Evolutionary conservation across 805 yeast species (phyloP), one percentile per base, ranked within the genome.

Genomic region (Starmerella bombi): DNA sequence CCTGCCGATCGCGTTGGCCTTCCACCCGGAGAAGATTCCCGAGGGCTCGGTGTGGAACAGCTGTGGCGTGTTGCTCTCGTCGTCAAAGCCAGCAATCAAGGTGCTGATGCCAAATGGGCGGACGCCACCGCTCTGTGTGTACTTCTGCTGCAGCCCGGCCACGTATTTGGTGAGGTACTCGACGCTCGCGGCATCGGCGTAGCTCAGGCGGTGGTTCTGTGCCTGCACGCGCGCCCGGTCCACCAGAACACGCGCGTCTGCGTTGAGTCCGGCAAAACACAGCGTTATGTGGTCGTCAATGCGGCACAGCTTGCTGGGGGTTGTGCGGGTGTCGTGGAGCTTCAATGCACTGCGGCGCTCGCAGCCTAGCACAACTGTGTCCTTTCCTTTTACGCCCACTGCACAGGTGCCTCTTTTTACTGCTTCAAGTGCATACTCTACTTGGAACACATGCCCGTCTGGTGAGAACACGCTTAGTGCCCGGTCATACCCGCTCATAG

Each of bases 361-460:
- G 65, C 97, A 88, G 18, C 96, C 98, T 35, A 91, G 70, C 9
- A 91, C 95, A 9, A 91, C 97, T 44, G 78, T 74, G 46, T 77
- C 78, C 48, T 72, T 70, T 40, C 97, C 97, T 60, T 86, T 88
- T 44, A 91, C 88, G 31, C 96, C 98, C 35, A 91, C 94, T 1
- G 97, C 95, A 59, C 95, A 84, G 3, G 98, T 91, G 45, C 98
- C 98, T 64, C 97, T 75, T 59, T 88, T 91, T 34, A 91, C 98
- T 0, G 98, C 98, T 60, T 91, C 98, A 30, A 80, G 71, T 20
- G 98, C 98, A 56, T 91, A 91, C 62, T 91, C 97, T 32, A 91
- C 98, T 71, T 91, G 98, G 70, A 88, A 88, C 59, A 88, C 94
- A 61, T 88, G 96, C 45, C 98, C 98, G 66, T 88, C 98, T 51